These are phyloP conservation scores for Aspergillus carlsbadensis DNA, from an alignment of 495 filamentous ascomycete species.

Conservation along the genomic window DNA sequence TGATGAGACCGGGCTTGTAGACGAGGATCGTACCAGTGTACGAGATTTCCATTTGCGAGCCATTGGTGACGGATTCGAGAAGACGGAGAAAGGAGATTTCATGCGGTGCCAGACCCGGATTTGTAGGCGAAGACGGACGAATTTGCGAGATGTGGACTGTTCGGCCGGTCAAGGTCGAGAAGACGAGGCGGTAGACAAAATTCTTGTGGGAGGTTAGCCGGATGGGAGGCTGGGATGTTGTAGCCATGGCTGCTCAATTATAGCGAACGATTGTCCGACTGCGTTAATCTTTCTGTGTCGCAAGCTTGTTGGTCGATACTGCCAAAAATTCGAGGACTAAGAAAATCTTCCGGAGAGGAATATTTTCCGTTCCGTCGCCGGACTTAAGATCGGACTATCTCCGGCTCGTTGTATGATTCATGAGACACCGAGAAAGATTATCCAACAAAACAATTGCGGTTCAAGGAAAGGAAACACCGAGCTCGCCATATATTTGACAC, in stretches of 20 bases:
- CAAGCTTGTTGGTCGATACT: not conserved
- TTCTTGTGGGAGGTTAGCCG: constrained; percentile 79
- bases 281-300: constrained; percentile 16
- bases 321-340: constrained; percentile 30
- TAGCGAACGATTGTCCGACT: constrained; percentile 14
- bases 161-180: constrained; percentile 86
- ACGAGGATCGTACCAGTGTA: constrained; percentile 90
- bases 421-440: not conserved
- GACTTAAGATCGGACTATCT: constrained; percentile 18
- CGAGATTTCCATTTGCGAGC: constrained; percentile 88
- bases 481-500: not conserved
- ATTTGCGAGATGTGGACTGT: constrained; percentile 92
- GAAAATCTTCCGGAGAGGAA: constrained; percentile 26
- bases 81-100: constrained; percentile 96
- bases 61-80: constrained; percentile 93
- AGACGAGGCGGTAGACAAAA: constrained; percentile 79
- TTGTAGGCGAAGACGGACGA: constrained; percentile 75
- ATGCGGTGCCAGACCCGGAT: constrained; percentile 84
- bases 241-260: constrained; percentile 34
- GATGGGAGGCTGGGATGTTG: constrained; percentile 49
- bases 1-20: constrained; percentile 90
- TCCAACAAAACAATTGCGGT: not conserved
- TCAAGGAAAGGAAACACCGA: not conserved
- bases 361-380: constrained; percentile 8
- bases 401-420: constrained; percentile 4